Conservation (phyloP, 2,329 filamentous ascomycete genomes). For the Cephalotrichum gorgonifer region DNA sequence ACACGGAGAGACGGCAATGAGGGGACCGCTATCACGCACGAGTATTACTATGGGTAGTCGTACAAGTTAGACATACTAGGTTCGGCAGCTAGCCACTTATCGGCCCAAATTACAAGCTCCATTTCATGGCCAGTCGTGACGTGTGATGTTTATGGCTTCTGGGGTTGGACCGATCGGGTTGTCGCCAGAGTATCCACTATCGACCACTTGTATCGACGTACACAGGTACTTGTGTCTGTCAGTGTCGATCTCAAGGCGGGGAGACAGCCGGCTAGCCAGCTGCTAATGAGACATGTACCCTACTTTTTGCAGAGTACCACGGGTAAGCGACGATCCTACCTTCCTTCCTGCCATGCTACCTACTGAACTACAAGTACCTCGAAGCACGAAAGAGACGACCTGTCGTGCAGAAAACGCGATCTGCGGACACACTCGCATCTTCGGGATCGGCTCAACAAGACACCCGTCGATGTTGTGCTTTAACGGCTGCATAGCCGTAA, state of each 20-base stretch:
- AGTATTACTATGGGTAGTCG: no score
- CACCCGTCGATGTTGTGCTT: neutral
- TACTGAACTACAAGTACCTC: neutral
- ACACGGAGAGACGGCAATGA: no score
- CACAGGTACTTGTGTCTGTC: neutral
- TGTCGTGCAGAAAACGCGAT: neutral
- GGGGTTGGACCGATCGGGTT: conserved; percentile 1
- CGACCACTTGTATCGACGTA: no score
- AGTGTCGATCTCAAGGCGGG: neutral
- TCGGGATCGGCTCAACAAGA: neutral
- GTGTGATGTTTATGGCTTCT: neutral
- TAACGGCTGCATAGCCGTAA: neutral
- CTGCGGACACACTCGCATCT: neutral
- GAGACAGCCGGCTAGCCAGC: neutral
- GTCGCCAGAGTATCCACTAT: neutral
- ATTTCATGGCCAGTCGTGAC: no score
- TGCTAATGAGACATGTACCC: neutral
- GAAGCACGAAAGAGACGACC: neutral
- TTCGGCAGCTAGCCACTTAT: no score
- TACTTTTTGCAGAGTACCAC: no score
- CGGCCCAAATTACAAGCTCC: no score
- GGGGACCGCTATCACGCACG: no score
- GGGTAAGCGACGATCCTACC: no score
- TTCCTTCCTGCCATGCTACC: no score
- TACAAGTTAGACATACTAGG: no score